Conservation (phyloP, 2,329 filamentous ascomycete genomes). For the Helotiales sp. region DNA sequence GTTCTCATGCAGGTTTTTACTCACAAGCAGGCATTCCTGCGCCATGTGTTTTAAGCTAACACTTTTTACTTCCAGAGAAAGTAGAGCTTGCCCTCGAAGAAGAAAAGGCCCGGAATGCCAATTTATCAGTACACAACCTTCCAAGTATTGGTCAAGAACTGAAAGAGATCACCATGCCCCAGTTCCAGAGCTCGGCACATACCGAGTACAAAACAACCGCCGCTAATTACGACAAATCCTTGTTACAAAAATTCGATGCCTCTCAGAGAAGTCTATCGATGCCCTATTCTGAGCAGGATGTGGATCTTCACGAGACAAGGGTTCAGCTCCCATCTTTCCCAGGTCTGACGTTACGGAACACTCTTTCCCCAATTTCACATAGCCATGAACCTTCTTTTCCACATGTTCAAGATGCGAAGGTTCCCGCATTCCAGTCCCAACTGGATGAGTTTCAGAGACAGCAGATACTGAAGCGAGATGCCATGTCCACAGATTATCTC, state of each 20-base stretch:
- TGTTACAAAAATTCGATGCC: neutral
- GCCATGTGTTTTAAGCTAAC: neutral
- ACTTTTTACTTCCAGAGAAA: neutral
- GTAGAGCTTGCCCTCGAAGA: neutral
- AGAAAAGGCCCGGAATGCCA: neutral
- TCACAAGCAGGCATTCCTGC: neutral
- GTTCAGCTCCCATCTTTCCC: too few species aligned
- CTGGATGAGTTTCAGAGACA: neutral
- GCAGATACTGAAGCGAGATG: neutral
- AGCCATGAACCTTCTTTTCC: neutral
- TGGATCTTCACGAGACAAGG: neutral
- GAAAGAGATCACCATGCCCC: neutral
- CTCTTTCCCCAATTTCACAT: neutral
- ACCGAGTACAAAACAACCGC: neutral
- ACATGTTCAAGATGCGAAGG: neutral
- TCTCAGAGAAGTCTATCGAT: neutral
- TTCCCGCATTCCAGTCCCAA: neutral
- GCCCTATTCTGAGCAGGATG: neutral
- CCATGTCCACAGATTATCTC: neutral
- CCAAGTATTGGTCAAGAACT: neutral
- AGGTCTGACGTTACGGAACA: neutral
- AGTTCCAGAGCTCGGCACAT: neutral
- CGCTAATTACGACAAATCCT: slow-evolving; percentile 1
- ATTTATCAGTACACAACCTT: neutral
- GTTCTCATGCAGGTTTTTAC: neutral